Percentiles rank a stretch among this genome's conserved stretches.
Conservation (phyloP, 2,329 filamentous ascomycete species). For the Colletotrichum coccodes region DNA sequence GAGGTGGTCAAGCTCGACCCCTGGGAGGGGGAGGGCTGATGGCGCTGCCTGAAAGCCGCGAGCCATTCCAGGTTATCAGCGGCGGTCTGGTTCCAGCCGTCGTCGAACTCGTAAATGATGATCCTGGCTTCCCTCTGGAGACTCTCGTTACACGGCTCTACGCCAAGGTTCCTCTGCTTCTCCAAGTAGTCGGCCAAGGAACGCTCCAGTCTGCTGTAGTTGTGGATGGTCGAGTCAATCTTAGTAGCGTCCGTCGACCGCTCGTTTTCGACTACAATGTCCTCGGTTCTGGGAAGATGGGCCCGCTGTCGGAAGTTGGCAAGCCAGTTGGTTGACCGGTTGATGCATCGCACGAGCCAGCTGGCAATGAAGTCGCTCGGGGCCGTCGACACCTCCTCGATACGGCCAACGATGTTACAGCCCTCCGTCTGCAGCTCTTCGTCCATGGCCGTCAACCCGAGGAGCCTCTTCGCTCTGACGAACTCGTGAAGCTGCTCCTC, state of each 20-base stretch:
- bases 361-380: constrained; percentile 62
- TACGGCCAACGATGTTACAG: constrained; percentile 65
- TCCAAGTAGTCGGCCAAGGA: constrained; percentile 65
- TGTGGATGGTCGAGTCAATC: constrained; percentile 70
- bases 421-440: constrained; percentile 69
- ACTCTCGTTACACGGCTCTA: constrained; percentile 62
- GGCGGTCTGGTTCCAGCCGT: constrained; percentile 72
- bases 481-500: constrained; percentile 65
- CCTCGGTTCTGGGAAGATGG: constrained; percentile 66
- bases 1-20: constrained; percentile 7
- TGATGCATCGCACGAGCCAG: constrained; percentile 65
- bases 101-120: constrained; percentile 71
- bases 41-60: constrained; percentile 60
- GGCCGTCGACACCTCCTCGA: constrained; percentile 61
- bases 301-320: constrained; percentile 65
- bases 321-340: constrained; percentile 63
- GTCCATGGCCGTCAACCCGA: constrained; percentile 70
- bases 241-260: constrained; percentile 63
- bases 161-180: constrained; percentile 53
- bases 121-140: constrained; percentile 67
- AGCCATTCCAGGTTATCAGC: constrained; percentile 67
- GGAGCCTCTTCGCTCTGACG: constrained; percentile 58
- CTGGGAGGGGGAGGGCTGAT: constrained; percentile 37
- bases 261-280: constrained; percentile 58
- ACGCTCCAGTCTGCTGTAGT: constrained; percentile 63